Evolutionary conservation across 1,284 basidiomycete genomes (phyloP).

Genomic region (Leccinum angustisporum): DNA sequence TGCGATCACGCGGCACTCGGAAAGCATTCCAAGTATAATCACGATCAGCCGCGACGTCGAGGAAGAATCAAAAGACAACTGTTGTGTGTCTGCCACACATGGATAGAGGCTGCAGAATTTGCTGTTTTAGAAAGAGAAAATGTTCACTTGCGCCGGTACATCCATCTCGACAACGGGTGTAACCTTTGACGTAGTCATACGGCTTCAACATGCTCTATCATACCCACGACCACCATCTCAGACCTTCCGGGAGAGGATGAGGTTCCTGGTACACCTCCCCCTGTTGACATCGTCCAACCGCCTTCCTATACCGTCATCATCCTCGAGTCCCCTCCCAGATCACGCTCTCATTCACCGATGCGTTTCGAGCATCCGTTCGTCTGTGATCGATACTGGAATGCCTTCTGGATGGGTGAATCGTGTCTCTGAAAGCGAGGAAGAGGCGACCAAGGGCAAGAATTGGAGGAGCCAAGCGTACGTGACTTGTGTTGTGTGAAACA

Average conservation of each 20-base stretch:
- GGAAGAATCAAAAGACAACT: too few species aligned
- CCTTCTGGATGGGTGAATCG: slow-evolving; percentile 73
- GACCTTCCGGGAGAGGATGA: slow-evolving; percentile 16
- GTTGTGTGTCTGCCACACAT: too few species aligned
- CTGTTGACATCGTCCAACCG: slow-evolving; percentile 19
- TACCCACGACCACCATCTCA: slow-evolving; percentile 1
- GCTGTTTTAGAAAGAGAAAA: too few species aligned
- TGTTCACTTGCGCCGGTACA: too few species aligned
- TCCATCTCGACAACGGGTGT: too few species aligned
- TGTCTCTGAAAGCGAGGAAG: slow-evolving; percentile 56
- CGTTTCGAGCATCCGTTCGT: slow-evolving; percentile 61
- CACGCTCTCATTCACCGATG: slow-evolving; percentile 47
- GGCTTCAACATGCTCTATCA: too few species aligned
- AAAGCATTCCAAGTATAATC: too few species aligned
- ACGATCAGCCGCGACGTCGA: too few species aligned
- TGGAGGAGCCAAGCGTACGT: slow-evolving; percentile 70
- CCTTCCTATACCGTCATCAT: slow-evolving; percentile 19
- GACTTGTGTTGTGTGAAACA: background rate
- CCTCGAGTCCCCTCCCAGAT: slow-evolving; percentile 23
- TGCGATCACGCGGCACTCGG: too few species aligned
- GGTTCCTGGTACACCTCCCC: slow-evolving; percentile 8
- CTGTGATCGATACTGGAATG: slow-evolving; percentile 62
- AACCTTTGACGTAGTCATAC: too few species aligned
- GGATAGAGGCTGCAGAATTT: too few species aligned
- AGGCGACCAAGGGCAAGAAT: slow-evolving; percentile 48